Evolutionary conservation across 257 asterid species (phyloP).

Genomic region (Vinca minor): DNA sequence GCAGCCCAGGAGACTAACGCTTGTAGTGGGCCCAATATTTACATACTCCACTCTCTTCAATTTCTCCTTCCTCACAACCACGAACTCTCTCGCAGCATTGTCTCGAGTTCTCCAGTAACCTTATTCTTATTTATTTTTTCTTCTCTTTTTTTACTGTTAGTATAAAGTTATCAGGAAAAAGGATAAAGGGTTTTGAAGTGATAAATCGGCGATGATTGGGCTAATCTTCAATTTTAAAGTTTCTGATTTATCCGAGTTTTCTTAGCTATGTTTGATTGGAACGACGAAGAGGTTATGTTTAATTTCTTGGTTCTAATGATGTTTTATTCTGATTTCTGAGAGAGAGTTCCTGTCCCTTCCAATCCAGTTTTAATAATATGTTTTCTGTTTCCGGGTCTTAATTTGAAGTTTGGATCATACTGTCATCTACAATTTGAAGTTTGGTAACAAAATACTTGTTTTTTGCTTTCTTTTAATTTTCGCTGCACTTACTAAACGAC

Average conservation of each 20-base stretch:
- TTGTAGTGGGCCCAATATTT: background rate
- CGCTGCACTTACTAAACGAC: background rate
- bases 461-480: background rate
- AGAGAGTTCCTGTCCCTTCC: too few relatives aligned
- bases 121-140: background rate
- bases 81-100: background rate
- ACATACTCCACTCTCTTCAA: background rate
- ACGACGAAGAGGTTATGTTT: slow-evolving; percentile 80
- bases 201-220: slow-evolving; percentile 49
- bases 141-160: background rate
- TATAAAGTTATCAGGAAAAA: too few relatives aligned
- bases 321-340: background rate
- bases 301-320: too few relatives aligned
- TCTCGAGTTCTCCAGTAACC: background rate
- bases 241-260: slow-evolving; percentile 20
- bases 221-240: slow-evolving; percentile 27
- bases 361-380: too few relatives aligned
- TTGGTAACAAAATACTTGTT: too few relatives aligned
- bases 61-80: too few relatives aligned
- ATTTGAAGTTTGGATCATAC: too few relatives aligned
- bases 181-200: slow-evolving; percentile 25
- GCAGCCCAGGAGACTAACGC: background rate
- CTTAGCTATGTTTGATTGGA: slow-evolving; percentile 89
- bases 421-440: too few relatives aligned
- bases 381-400: too few relatives aligned